Conservation (phyloP, 495 filamentous ascomycete genomes). For the Hypoxylon perforatum region DNA sequence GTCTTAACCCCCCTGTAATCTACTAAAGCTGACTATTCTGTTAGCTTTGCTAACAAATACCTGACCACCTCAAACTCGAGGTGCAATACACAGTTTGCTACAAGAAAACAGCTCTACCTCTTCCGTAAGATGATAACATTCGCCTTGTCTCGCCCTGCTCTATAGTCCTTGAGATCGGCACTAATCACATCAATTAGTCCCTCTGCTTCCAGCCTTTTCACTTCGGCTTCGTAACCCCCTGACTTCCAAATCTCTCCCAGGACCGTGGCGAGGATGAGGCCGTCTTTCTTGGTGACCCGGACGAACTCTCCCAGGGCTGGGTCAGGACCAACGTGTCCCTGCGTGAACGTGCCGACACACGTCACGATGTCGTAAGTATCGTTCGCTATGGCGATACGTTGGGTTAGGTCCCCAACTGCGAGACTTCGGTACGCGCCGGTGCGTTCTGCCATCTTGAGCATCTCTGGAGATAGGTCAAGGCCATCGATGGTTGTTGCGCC, state of each 20-base stretch:
- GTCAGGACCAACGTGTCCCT: conserved; percentile 58
- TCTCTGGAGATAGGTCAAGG: conserved; percentile 54
- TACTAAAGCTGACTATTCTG: too few relatives aligned
- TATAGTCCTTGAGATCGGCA: conserved; percentile 53
- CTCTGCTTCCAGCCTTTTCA: conserved; percentile 46
- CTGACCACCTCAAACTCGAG: neutral
- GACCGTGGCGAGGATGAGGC: conserved; percentile 58
- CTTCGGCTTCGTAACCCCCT: conserved; percentile 53
- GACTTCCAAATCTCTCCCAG: conserved; percentile 54
- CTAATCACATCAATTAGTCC: conserved; percentile 44
- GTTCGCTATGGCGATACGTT: conserved; percentile 45
- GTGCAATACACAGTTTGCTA: neutral
- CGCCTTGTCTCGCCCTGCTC: conserved; percentile 54
- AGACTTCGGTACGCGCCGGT: conserved; percentile 57
- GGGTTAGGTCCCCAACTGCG: conserved; percentile 50
- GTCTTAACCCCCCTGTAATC: too few relatives aligned
- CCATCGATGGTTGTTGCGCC: conserved; percentile 53
- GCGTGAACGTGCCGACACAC: conserved; percentile 61
- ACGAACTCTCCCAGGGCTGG: conserved; percentile 55
- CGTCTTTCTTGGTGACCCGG: conserved; percentile 50
- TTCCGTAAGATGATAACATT: conserved; percentile 50
- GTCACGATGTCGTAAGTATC: conserved; percentile 56
- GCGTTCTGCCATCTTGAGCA: conserved; percentile 55
- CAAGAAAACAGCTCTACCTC: conserved; percentile 24
- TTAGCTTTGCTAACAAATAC: neutral